Conservation (phyloP, 2,329 filamentous ascomycete genomes). For the Macrophomina tecta region DNA sequence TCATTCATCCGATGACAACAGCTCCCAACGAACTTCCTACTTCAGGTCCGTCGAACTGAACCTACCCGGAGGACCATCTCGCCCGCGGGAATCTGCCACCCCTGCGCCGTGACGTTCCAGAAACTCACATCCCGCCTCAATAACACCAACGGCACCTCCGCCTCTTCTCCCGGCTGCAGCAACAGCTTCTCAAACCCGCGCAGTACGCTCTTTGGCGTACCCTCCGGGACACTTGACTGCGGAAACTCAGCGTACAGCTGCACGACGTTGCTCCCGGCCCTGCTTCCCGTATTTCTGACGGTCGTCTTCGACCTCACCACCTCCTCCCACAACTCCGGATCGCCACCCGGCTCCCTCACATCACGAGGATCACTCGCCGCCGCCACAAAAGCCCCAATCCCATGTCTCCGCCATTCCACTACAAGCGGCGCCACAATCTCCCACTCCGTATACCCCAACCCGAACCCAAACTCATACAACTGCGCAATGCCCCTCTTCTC, state of each 20-base stretch:
- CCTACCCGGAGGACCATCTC: slow-evolving; percentile 34
- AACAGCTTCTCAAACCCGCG: slow-evolving; percentile 57
- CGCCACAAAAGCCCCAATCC: neutral
- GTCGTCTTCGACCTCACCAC: slow-evolving; percentile 51
- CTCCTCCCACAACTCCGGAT: slow-evolving; percentile 59
- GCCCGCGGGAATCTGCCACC: slow-evolving; percentile 47
- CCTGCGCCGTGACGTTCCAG: slow-evolving; percentile 53
- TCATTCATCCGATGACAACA: neutral
- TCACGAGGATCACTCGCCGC: slow-evolving; percentile 19
- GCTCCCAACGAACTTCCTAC: neutral
- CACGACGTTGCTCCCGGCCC: slow-evolving; percentile 57
- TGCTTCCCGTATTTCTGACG: slow-evolving; percentile 58
- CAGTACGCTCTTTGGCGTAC: slow-evolving; percentile 55
- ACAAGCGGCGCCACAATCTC: slow-evolving; percentile 58
- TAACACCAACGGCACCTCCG: slow-evolving; percentile 53
- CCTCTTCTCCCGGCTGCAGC: slow-evolving; percentile 50
- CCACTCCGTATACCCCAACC: slow-evolving; percentile 81
- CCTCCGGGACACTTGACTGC: slow-evolving; percentile 34
- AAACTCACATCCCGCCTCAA: slow-evolving; percentile 57
- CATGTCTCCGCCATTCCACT: neutral
- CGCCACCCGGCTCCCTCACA: slow-evolving; percentile 59
- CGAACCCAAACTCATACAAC: slow-evolving; percentile 85
- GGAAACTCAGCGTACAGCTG: slow-evolving; percentile 62
- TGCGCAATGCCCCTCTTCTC: slow-evolving; percentile 76
- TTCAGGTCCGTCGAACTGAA: slow-evolving; percentile 34